Conservation (phyloP, 805 yeast genomes). For the Hanseniaspora nectarophila region DNA sequence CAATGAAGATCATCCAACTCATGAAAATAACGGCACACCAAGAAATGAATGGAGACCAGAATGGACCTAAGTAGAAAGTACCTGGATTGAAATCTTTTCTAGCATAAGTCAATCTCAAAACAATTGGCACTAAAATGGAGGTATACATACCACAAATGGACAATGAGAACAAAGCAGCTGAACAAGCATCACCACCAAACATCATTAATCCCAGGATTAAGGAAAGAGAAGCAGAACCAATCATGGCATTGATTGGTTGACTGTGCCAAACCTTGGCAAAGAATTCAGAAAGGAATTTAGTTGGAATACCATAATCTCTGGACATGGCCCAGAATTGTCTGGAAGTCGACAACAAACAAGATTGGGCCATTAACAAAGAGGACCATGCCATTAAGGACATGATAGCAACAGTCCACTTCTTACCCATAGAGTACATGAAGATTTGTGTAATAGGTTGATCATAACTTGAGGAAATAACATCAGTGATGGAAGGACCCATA, state of each 20-base stretch:
- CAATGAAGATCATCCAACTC: constrained; percentile 39
- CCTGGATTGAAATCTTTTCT: constrained; percentile 47
- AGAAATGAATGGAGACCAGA: constrained; percentile 35
- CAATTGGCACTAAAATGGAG: constrained; percentile 31
- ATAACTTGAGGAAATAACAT: constrained; percentile 35
- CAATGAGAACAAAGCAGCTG: constrained; percentile 34
- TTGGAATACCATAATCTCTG: constrained; percentile 66
- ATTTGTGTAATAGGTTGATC: constrained; percentile 61
- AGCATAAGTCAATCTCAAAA: constrained; percentile 33
- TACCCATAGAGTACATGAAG: constrained; percentile 50
- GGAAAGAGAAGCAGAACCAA: constrained; percentile 29
- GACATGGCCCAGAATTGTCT: constrained; percentile 67
- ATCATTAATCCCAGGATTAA: constrained; percentile 31
- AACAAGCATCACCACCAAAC: constrained; percentile 33
- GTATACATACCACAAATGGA: constrained; percentile 33
- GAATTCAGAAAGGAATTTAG: constrained; percentile 34
- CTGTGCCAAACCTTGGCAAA: constrained; percentile 46
- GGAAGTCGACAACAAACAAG: constrained; percentile 27
- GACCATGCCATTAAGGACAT: constrained; percentile 48
- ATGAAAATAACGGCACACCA: constrained; percentile 40
- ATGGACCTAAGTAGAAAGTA: constrained; percentile 48
- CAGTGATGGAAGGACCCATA: constrained; percentile 35
- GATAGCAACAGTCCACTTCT: constrained; percentile 51
- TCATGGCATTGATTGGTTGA: constrained; percentile 55
- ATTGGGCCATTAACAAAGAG: constrained; percentile 45